Evolutionary conservation across 106 monocot species (phyloP), one percentile per base, ranked within the genome.

Genomic region (Dendrobium officinale): DNA sequence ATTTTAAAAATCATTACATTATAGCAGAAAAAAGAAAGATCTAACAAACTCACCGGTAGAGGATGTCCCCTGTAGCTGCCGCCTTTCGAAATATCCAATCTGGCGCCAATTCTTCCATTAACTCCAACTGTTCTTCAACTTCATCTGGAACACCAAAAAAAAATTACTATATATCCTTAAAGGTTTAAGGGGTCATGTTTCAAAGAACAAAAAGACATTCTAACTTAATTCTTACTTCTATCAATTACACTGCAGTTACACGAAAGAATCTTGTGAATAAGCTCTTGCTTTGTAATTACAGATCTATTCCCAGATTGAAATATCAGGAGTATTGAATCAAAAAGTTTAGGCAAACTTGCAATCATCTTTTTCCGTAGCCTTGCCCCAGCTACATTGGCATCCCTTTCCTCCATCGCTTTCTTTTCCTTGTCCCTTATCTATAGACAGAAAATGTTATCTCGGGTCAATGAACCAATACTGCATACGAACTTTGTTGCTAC

Each of bases 371-470:
- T 82, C 45, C 91, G 80, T 76, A 80, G 87, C 70, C 86, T 86
- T 54, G 77, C 76, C 77, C 81, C 77, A 31, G 77, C 77, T 77
- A 79, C 68, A 42, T 87, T 88, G 40, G 79, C 51, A 79, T 88
- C 77, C 74, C 79, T 91, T 47, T 92, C 95, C 70, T 87, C 83
- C 61, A 79, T 40, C 48, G 81, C 73, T 78, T 83, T 90, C 61
- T 54, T 88, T 73, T 95, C 95, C 80, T 91, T 99, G 42, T 88
- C 95, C 58, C 74, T 95, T 55, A 95, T 75, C 99, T 99, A 56
- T 13, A 5, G 33, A 31, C 31, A 68, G 42, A 55, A 73, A 72
- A 13, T 15, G 15, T 18, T 27, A 15, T 8, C 9, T 73, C 47
- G 37, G 17, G 40, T 40, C 70, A 54, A 37, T 19, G 10, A 45